Conservation (phyloP, 2,329 filamentous ascomycete genomes). For the Ploettnerulaceae sp. region DNA sequence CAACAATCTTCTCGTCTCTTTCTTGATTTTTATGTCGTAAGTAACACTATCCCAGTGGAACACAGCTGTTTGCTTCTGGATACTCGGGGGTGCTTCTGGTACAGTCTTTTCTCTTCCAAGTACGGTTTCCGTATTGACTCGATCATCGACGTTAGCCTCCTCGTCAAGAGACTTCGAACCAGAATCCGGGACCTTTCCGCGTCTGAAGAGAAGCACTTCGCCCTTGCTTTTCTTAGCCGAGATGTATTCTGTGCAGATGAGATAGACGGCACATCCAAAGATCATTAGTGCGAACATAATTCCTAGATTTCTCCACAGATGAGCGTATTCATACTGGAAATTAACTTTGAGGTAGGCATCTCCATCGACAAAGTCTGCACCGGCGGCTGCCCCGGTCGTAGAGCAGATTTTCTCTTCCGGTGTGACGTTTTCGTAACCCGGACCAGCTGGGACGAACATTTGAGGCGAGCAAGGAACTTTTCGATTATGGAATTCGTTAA, state of each 20-base stretch:
- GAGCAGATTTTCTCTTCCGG: not conserved
- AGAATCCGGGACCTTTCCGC: conserved; percentile 47
- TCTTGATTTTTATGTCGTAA: conserved; percentile 70
- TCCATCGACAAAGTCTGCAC: conserved; percentile 49
- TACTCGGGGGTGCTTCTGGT: conserved; percentile 33
- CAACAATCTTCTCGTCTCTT: conserved; percentile 67
- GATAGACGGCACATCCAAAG: conserved; percentile 58
- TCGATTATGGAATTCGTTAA: conserved; percentile 65
- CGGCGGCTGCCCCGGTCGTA: conserved; percentile 40
- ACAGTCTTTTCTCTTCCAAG: conserved; percentile 48
- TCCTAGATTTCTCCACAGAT: conserved; percentile 68
- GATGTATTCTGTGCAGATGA: conserved; percentile 59
- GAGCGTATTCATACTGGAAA: conserved; percentile 51
- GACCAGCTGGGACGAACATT: conserved; percentile 25
- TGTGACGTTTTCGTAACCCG: conserved; percentile 16
- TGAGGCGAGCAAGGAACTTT: conserved; percentile 22
- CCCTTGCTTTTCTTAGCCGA: conserved; percentile 70
- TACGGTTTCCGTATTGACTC: conserved; percentile 37
- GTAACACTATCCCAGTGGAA: conserved; percentile 48
- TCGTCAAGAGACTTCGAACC: conserved; percentile 18
- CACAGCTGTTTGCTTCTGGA: conserved; percentile 45
- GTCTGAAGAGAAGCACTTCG: conserved; percentile 70
- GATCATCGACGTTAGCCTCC: conserved; percentile 21
- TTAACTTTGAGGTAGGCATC: conserved; percentile 51
- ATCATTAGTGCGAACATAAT: conserved; percentile 61